These are phyloP conservation scores for Balakata baccata DNA, from an alignment of 345 rosid species.

Conservation along the genomic window DNA sequence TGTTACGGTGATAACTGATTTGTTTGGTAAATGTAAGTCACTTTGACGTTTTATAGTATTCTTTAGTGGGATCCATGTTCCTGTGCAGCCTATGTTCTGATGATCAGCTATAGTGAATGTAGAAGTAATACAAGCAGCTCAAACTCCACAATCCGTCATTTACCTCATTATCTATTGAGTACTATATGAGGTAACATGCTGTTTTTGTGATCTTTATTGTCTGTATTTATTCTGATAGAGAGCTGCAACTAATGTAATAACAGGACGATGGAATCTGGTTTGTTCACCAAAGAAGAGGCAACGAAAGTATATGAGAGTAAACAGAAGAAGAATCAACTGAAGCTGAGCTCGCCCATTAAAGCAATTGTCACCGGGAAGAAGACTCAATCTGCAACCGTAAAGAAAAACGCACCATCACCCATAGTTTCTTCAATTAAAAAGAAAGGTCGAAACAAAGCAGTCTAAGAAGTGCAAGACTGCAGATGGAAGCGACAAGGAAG, in stretches of 20 bases:
- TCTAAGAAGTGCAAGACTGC: conserved; percentile 52
- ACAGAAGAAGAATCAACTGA: conserved; percentile 45
- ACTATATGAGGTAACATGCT: not conserved
- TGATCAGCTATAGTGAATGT: too few species aligned
- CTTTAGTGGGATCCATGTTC: too few species aligned
- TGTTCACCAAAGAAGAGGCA: conserved; percentile 67
- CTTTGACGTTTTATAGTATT: too few species aligned
- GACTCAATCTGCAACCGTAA: conserved; percentile 33
- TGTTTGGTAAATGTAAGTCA: too few species aligned
- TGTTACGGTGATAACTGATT: too few species aligned
- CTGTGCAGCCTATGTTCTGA: too few species aligned
- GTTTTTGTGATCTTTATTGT: not conserved
- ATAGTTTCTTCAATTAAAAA: conserved; percentile 38
- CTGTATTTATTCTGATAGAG: not conserved
- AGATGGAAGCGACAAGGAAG: conserved; percentile 44
- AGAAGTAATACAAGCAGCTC: too few species aligned
- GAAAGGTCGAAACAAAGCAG: conserved; percentile 43
- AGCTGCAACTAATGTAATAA: conserved; percentile 8
- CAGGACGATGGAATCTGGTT: conserved; percentile 99
- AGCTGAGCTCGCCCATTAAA: conserved; percentile 55
- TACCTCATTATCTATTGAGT: not conserved
- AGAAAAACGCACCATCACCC: conserved; percentile 21
- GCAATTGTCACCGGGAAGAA: conserved; percentile 37
- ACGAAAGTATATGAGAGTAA: conserved; percentile 65
- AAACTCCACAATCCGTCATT: not conserved